Conservation (phyloP, 768 basidiomycete species). For the Calocybe gangraenosa region DNA sequence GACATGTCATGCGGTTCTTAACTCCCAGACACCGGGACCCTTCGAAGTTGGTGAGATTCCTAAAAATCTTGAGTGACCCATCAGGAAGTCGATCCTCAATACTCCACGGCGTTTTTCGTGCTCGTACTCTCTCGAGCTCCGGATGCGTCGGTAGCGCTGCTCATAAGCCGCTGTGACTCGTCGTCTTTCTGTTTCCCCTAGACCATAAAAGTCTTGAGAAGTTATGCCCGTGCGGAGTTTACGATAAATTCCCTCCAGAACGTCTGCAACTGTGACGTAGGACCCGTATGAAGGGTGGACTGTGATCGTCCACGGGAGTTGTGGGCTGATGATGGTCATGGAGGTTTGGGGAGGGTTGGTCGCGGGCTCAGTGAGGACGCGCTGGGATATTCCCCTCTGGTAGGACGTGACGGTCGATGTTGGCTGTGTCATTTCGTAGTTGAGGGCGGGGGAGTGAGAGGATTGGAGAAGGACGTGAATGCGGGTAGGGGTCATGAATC, state of each 20-base stretch:
- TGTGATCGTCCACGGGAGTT: conserved; percentile 32
- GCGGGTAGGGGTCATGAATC: conserved; percentile 3
- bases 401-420: conserved; percentile 22
- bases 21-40: conserved; percentile 27
- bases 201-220: conserved; percentile 36
- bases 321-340: conserved; percentile 24
- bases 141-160: conserved; percentile 36
- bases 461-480: conserved; percentile 25
- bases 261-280: conserved; percentile 35
- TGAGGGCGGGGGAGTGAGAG: conserved; percentile 18
- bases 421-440: conserved; percentile 26
- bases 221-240: conserved; percentile 39
- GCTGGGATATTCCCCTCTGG: conserved; percentile 21
- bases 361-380: conserved; percentile 27
- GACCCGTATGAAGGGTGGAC: conserved; percentile 25
- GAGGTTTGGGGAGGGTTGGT: conserved; percentile 25
- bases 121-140: conserved; percentile 28
- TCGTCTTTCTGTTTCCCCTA: conserved; percentile 28
- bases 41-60: conserved; percentile 34
- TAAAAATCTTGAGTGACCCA: conserved; percentile 38
- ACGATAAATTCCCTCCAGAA: conserved; percentile 27
- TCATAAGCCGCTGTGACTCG: conserved; percentile 44
- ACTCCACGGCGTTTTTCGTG: conserved; percentile 49
- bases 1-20: conserved; percentile 17
- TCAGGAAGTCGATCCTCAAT: conserved; percentile 57